phyloP scores from a whole-genome alignment of 352 stramenopile species.

The Elongisporangium undulatum region DNA sequence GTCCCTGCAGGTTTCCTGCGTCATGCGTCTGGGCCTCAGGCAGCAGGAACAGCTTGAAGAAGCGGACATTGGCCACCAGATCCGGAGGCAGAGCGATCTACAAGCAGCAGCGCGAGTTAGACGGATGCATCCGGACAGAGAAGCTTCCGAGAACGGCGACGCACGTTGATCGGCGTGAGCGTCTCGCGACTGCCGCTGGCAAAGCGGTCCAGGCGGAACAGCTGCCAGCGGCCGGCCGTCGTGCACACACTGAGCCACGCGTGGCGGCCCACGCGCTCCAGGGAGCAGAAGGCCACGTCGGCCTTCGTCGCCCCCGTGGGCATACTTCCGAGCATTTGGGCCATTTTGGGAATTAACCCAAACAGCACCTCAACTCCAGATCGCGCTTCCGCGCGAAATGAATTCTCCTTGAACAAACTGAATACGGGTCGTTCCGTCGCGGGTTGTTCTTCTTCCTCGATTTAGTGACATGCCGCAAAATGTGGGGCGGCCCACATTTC shows the following conservation, averaged over 20 bases:
- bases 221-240: conserved; percentile 28
- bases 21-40: neutral
- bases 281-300: conserved; percentile 33
- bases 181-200: conserved; percentile 20
- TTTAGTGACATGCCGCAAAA: neutral
- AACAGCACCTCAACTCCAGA: neutral
- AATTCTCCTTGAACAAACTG: neutral
- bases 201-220: conserved; percentile 63
- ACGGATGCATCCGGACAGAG: neutral
- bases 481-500: neutral
- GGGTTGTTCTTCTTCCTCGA: neutral
- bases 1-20: neutral
- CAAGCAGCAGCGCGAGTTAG: neutral
- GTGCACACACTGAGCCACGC: conserved; percentile 59
- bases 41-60: conserved; percentile 57
- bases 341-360: neutral
- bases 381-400: neutral
- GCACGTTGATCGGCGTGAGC: conserved; percentile 41
- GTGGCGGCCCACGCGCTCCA: conserved; percentile 48
- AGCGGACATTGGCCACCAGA: conserved; percentile 38
- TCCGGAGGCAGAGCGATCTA: neutral
- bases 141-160: conserved; percentile 2
- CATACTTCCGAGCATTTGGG: conserved; percentile 9
- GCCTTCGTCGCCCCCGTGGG: conserved; percentile 18
- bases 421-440: neutral